Percentiles rank a stretch among this genome's conserved stretches.
Evolutionary conservation across 208 protist species (phyloP).

Genomic region (Porcisia hertigi): DNA sequence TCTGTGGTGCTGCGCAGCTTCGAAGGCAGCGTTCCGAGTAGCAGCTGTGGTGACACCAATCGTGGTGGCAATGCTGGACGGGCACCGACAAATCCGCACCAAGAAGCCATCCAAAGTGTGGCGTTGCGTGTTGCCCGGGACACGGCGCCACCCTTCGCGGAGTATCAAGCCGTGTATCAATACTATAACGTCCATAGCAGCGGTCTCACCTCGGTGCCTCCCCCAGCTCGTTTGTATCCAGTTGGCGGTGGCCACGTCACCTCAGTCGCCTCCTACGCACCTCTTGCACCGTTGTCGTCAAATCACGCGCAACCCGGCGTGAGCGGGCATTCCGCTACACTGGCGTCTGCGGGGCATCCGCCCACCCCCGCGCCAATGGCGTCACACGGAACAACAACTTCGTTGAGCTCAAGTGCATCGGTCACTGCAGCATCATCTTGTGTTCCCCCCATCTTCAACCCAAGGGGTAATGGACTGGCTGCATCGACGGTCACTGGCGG

Average conservation of each 20-base stretch:
- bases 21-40: neutral
- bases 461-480: neutral
- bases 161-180: constrained; percentile 14
- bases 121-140: constrained; percentile 2
- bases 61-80: neutral
- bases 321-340: neutral
- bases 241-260: neutral
- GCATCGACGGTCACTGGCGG: neutral
- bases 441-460: neutral
- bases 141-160: constrained; percentile 6
- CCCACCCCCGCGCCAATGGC: neutral
- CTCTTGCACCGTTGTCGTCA: neutral
- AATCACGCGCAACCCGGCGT: neutral
- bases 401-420: neutral
- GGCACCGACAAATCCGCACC: neutral
- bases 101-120: neutral
- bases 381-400: neutral
- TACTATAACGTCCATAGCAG: neutral
- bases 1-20: constrained; percentile 11
- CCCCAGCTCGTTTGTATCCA: constrained; percentile 12
- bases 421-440: neutral
- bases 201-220: neutral
- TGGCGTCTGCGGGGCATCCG: neutral
- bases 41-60: neutral
- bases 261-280: constrained; percentile 3